phyloP scores from a whole-genome alignment of 306 rosid species.

The Cyamopsis tetragonoloba region DNA sequence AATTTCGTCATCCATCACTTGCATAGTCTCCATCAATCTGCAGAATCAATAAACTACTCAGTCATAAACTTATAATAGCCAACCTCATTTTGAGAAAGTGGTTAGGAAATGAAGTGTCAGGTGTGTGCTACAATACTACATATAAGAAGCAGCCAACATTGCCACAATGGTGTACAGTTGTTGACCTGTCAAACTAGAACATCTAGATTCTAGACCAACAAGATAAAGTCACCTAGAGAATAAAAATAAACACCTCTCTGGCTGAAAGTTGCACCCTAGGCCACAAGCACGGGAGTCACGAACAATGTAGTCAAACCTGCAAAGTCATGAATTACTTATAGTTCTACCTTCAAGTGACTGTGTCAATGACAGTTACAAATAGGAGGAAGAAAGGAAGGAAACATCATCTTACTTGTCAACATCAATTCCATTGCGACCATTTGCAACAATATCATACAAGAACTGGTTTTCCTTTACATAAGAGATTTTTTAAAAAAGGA shows the following conservation, averaged over 20 bases:
- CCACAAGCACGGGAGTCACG: slow-evolving; percentile 93
- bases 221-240: slow-evolving; percentile 13
- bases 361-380: background rate
- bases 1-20: slow-evolving; percentile 49
- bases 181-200: slow-evolving; percentile 25
- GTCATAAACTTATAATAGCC: background rate
- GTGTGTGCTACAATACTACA: too few species aligned
- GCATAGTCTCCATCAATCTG: slow-evolving; percentile 46
- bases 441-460: slow-evolving; percentile 92
- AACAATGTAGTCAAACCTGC: slow-evolving; percentile 86
- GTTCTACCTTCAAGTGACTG: slow-evolving; percentile 8
- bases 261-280: slow-evolving; percentile 82
- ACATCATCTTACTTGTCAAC: slow-evolving; percentile 69
- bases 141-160: slow-evolving; percentile 21
- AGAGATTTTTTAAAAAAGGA: slow-evolving; percentile 8
- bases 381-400: slow-evolving; percentile 3
- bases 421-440: slow-evolving; percentile 91
- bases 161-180: background rate
- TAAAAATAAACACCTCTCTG: slow-evolving; percentile 43
- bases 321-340: background rate
- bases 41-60: slow-evolving; percentile 7
- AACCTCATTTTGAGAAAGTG: slow-evolving; percentile 1
- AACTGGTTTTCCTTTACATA: slow-evolving; percentile 46
- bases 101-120: slow-evolving; percentile 11
- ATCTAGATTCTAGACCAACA: slow-evolving; percentile 6